Evolutionary conservation across 1,284 basidiomycete species (phyloP).

Genomic region (Marasmius fiardii): DNA sequence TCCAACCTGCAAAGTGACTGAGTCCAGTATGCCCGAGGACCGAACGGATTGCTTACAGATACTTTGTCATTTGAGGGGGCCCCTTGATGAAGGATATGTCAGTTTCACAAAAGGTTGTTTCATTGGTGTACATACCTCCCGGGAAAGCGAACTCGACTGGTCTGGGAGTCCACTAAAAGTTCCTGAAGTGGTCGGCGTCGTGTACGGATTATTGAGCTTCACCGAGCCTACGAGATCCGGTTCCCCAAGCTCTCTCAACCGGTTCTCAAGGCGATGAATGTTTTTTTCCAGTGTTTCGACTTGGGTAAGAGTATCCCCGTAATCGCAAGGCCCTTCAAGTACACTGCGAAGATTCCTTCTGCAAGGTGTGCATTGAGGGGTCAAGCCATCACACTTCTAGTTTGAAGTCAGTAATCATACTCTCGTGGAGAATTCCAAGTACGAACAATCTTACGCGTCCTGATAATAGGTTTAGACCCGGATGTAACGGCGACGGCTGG

Average conservation of each 20-base stretch:
- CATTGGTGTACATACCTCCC: neutral
- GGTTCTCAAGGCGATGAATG: slow-evolving; percentile 3
- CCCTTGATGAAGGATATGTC: neutral
- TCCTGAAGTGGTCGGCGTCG: neutral
- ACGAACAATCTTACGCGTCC: slow-evolving; percentile 7
- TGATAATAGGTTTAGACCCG: neutral
- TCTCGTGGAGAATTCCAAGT: neutral
- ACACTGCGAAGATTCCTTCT: neutral
- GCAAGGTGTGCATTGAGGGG: slow-evolving; percentile 8
- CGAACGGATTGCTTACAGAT: neutral
- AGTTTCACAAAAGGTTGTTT: neutral
- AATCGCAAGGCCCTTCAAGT: slow-evolving; percentile 5
- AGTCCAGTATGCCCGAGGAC: neutral
- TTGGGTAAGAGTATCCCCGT: slow-evolving; percentile 1
- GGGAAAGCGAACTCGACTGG: neutral
- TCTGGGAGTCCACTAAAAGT: neutral
- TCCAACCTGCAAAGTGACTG: slow-evolving; percentile 1
- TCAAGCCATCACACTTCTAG: slow-evolving; percentile 10
- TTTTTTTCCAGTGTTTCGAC: slow-evolving; percentile 5
- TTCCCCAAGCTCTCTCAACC: slow-evolving; percentile 7
- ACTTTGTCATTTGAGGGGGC: neutral
- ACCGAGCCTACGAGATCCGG: neutral
- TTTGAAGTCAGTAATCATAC: neutral
- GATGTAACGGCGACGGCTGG: neutral
- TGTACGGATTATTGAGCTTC: slow-evolving; percentile 7